Base-by-base conservation (phyloP, 352 stramenopile genomes). In the Globisporangium heterothallicum region DNA sequence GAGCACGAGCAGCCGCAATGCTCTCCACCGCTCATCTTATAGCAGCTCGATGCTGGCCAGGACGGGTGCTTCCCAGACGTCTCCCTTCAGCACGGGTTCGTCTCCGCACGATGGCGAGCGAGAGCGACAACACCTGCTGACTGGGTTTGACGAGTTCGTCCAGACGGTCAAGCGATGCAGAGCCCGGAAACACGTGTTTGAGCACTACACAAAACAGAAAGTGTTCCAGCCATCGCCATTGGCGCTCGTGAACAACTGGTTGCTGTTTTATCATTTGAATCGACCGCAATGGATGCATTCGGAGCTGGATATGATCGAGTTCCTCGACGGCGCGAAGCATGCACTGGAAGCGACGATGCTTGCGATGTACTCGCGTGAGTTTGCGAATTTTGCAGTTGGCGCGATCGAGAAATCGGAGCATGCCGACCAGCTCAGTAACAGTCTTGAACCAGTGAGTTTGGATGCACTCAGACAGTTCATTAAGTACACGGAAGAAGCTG, bases 241-340 rank as follows among this genome's bases (percentile, higher is more conserved):
- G n/a, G 45, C 29, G 10, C 25, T 12, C 10, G 4, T 52, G 14
- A 52, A 27, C 19, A 52, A 52, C 18, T 52, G 45, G 45, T 24
- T 52, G 7, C 18, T 42, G 25, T 52, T 52, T 25, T 52, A 52
- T 19, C 45, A 52, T 12, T 30, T 52, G 27, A 52, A 52, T 24
- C 45, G 45, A 34, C 45, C 29, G 45, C 45, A 52, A 30, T 22
- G 21, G 3, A 14, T 41, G 16, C 26, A 52, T 14, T 14, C 19
- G 27, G 27, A 38, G 9, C 30, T 52, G 16, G 45, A 52, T 19
- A 40, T 52, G 29, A 8, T 30, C 27, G 45, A 52, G 45, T 52
- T 66, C 2, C 44, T 57, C 8, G 35, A 61, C 6, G 57, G 54
- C 30, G 66, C 65, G 8, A 73, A 59, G 35, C 51, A 53, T 8